These are phyloP conservation scores for Phytopythium oedochilum DNA, from an alignment of 352 stramenopile species.

Conservation along the genomic window DNA sequence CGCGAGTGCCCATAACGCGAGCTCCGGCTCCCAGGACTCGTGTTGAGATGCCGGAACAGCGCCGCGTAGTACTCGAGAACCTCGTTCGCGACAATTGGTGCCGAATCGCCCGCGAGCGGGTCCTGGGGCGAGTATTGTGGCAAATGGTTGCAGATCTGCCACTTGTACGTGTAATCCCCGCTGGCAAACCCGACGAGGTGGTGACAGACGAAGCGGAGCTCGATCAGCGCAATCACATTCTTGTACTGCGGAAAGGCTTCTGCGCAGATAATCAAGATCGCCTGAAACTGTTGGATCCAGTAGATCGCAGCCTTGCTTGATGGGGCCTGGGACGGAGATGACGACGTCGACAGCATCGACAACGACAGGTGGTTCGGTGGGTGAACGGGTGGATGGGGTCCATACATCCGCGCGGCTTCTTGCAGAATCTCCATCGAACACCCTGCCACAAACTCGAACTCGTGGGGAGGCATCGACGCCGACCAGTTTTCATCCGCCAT, in stretches of 20 bases:
- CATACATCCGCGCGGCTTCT: slow-evolving; percentile 68
- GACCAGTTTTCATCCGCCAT: slow-evolving; percentile 65
- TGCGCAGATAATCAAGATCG: slow-evolving; percentile 55
- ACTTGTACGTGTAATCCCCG: slow-evolving; percentile 60
- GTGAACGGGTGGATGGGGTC: slow-evolving; percentile 31
- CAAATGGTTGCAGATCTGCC: slow-evolving; percentile 72
- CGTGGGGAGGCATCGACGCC: slow-evolving; percentile 23
- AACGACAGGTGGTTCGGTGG: slow-evolving; percentile 30
- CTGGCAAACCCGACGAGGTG: slow-evolving; percentile 64
- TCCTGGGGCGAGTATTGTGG: slow-evolving; percentile 35
- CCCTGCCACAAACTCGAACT: slow-evolving; percentile 53
- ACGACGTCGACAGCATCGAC: slow-evolving; percentile 30
- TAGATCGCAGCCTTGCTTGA: slow-evolving; percentile 54
- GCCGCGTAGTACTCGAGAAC: slow-evolving; percentile 73
- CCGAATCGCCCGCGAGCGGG: slow-evolving; percentile 47
- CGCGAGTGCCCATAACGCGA: slow-evolving; percentile 21
- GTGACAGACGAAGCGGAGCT: slow-evolving; percentile 80
- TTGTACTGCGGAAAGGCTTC: slow-evolving; percentile 67
- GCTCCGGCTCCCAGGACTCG: slow-evolving; percentile 38
- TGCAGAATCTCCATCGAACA: slow-evolving; percentile 70
- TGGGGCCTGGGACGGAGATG: slow-evolving; percentile 29
- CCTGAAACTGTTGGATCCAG: slow-evolving; percentile 80
- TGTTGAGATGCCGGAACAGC: slow-evolving; percentile 58
- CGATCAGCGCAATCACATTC: slow-evolving; percentile 63
- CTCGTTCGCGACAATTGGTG: slow-evolving; percentile 66